Conservation (phyloP, 139 green algal genomes). For the Chlorella sp. region DNA sequence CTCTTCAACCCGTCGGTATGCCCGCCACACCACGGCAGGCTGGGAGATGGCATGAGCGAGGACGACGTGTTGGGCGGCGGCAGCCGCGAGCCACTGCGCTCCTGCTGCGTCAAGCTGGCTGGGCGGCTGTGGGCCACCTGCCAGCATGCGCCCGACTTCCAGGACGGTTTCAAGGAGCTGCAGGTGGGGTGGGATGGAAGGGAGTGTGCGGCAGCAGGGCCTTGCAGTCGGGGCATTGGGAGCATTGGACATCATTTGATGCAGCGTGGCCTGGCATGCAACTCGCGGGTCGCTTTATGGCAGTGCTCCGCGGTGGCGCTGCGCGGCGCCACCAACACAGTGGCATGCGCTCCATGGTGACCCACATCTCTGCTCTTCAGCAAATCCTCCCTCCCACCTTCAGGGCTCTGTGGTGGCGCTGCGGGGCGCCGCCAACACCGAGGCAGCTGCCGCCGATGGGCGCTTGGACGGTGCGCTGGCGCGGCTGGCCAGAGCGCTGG, state of each 20-base stretch:
- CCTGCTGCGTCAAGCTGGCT: conserved; percentile 41
- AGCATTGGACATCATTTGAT: too few species aligned
- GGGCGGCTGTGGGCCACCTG: conserved; percentile 32
- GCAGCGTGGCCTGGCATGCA: too few species aligned
- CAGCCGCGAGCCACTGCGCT: conserved; percentile 34
- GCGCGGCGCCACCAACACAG: conserved; percentile 1
- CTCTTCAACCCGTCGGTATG: too few species aligned
- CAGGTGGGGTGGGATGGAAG: conserved; percentile 13
- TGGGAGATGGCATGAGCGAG: conserved; percentile 45
- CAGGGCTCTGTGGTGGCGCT: background rate
- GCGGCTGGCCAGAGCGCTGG: background rate
- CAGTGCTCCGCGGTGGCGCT: background rate
- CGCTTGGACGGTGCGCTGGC: conserved; percentile 13
- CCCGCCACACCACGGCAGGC: too few species aligned
- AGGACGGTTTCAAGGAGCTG: background rate
- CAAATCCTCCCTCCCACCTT: too few species aligned
- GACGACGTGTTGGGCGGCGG: conserved; percentile 36
- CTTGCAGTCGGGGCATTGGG: too few species aligned
- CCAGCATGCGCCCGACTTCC: background rate
- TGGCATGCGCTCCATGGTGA: too few species aligned
- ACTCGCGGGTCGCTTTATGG: too few species aligned
- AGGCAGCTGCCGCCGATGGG: background rate
- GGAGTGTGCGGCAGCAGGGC: too few species aligned
- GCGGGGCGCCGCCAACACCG: conserved; percentile 2
- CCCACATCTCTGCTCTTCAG: too few species aligned